Conservation (phyloP, 306 rosid species). For the Styphnolobium japonicum region DNA sequence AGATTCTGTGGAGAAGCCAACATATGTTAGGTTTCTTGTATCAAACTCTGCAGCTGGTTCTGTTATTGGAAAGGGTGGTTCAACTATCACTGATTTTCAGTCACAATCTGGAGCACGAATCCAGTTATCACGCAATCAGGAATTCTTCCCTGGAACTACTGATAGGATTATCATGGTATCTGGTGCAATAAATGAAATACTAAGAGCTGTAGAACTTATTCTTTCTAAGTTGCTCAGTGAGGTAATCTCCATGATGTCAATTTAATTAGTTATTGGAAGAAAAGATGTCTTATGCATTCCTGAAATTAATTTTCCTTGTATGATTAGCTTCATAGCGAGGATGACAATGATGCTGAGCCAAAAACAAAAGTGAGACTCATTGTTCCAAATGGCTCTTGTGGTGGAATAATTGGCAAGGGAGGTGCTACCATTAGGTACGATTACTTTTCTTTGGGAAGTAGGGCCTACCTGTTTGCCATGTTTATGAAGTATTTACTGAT, state of each 20-base stretch:
- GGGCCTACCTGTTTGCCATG: slow-evolving; percentile 15
- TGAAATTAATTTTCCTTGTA: slow-evolving; percentile 21
- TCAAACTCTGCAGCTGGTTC: slow-evolving; percentile 99
- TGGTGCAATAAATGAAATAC: slow-evolving; percentile 72
- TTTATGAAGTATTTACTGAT: background rate
- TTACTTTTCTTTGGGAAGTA: slow-evolving; percentile 18
- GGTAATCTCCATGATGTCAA: slow-evolving; percentile 48
- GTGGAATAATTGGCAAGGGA: slow-evolving; percentile 99
- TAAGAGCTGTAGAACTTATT: slow-evolving; percentile 86
- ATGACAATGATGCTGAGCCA: slow-evolving; percentile 78
- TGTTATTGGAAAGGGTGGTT: slow-evolving; percentile 99
- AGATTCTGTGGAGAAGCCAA: slow-evolving; percentile 82
- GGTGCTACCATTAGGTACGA: slow-evolving; percentile 94
- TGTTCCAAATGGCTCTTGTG: slow-evolving; percentile 97
- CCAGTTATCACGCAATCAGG: slow-evolving; percentile 92
- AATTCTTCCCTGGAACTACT: slow-evolving; percentile 97
- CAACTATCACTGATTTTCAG: slow-evolving; percentile 98
- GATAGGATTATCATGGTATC: slow-evolving; percentile 98
- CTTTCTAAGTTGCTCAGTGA: slow-evolving; percentile 90
- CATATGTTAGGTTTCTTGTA: slow-evolving; percentile 89
- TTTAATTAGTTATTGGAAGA: slow-evolving; percentile 17
- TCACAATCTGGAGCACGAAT: slow-evolving; percentile 98
- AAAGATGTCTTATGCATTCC: slow-evolving; percentile 11
- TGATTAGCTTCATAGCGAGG: slow-evolving; percentile 79
- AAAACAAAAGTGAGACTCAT: slow-evolving; percentile 84